Conservation (phyloP, 129 eudicot genomes). For the Flaveria brownii region DNA sequence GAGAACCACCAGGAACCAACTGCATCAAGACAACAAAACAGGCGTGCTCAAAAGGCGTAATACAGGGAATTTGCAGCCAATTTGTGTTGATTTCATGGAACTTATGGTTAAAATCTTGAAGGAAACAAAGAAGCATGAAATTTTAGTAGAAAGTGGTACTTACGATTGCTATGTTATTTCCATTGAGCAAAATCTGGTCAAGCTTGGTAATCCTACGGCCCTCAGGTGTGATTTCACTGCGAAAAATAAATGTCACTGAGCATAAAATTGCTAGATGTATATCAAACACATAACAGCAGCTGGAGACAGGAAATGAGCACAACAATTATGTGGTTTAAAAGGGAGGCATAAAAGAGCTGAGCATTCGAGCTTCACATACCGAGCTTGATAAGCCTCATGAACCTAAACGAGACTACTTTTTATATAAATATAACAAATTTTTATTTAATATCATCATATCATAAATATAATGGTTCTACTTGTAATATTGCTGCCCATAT, state of each 20-base stretch:
- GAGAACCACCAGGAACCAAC: slow-evolving; percentile 72
- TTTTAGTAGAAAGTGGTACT: slow-evolving; percentile 41
- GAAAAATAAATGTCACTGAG: slow-evolving; percentile 3
- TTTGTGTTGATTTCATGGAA: neutral
- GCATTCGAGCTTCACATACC: too few relatives aligned
- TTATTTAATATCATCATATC: too few relatives aligned
- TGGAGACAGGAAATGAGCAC: too few relatives aligned
- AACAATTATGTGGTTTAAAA: too few relatives aligned
- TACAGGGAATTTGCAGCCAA: neutral
- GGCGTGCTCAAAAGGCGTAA: neutral
- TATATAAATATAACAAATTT: too few relatives aligned
- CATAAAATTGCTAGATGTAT: neutral
- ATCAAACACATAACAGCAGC: neutral
- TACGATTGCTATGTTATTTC: slow-evolving; percentile 90
- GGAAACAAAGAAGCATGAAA: neutral
- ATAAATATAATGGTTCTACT: too few relatives aligned
- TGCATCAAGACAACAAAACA: slow-evolving; percentile 34
- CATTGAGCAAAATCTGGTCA: slow-evolving; percentile 84
- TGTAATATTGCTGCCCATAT: too few relatives aligned
- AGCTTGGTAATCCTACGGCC: slow-evolving; percentile 83
- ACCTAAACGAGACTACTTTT: too few relatives aligned
- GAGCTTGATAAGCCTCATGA: too few relatives aligned
- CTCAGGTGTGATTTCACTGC: slow-evolving; percentile 86
- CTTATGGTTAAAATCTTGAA: neutral
- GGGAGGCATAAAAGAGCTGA: too few relatives aligned